These are phyloP conservation scores for Oryza meridionalis DNA, from an alignment of 176 grass and related monocot species.

Conservation along the genomic window DNA sequence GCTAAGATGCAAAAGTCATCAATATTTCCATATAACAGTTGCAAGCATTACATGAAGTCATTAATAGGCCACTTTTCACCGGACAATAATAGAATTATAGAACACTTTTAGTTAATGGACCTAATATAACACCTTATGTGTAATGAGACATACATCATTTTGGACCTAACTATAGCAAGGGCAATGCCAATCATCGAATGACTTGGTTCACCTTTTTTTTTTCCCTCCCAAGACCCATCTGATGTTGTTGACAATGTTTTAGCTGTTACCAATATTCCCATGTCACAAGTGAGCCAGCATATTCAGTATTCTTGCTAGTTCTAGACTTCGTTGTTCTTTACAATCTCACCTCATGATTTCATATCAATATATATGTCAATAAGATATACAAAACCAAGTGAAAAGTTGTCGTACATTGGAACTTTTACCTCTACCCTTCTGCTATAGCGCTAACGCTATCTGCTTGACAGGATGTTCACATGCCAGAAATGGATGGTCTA, in stretches of 20 bases:
- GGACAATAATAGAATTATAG: not conserved
- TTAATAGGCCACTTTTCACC: not conserved
- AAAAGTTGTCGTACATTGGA: conserved; percentile 18
- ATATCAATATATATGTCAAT: conserved; percentile 32
- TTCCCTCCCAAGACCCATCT: not conserved
- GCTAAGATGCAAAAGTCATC: not conserved
- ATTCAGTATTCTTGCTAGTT: not conserved
- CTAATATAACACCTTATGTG: not conserved
- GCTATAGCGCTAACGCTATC: not conserved
- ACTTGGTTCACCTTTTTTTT: not conserved
- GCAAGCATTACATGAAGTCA: not conserved
- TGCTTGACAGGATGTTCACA: conserved; percentile 82
- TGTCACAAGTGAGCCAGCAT: conserved; percentile 16
- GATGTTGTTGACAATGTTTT: conserved; percentile 13
- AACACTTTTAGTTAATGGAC: not conserved
- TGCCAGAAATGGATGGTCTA: conserved; percentile 96
- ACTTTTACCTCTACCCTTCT: conserved; percentile 35
- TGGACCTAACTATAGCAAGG: conserved; percentile 20
- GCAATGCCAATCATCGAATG: not conserved
- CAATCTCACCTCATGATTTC: not conserved
- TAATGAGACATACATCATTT: conserved; percentile 7
- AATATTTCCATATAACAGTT: conserved; percentile 14
- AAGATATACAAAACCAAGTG: conserved; percentile 20
- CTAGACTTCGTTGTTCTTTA: conserved; percentile 9
- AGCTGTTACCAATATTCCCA: not conserved